phyloP scores from a whole-genome alignment of 2,329 filamentous ascomycete species.

The Hypoxylon sp. region DNA sequence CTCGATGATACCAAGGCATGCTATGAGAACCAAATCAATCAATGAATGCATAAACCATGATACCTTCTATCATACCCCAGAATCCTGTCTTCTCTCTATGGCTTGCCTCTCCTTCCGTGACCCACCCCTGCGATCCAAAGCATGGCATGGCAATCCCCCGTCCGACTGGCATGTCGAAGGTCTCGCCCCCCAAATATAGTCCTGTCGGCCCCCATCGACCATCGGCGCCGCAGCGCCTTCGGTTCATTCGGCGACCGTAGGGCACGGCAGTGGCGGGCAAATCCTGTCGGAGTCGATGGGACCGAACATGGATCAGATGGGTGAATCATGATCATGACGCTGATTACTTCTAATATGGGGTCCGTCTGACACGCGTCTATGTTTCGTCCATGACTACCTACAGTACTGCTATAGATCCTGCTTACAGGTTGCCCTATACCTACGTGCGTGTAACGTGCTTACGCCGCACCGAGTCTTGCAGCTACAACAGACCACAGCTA shows the following conservation, averaged over 20 bases:
- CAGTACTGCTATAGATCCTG: slow-evolving; percentile 18
- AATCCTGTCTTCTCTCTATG: slow-evolving; percentile 9
- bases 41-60: slow-evolving; percentile 43
- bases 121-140: slow-evolving; percentile 31
- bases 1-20: slow-evolving; percentile 45
- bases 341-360: slow-evolving; percentile 32
- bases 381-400: slow-evolving; percentile 26
- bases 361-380: slow-evolving; percentile 41
- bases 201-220: slow-evolving; percentile 39
- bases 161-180: slow-evolving; percentile 35
- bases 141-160: slow-evolving; percentile 29
- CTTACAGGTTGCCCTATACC: slow-evolving; percentile 31
- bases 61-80: slow-evolving; percentile 34
- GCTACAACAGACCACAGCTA: slow-evolving; percentile 9
- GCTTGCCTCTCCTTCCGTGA: slow-evolving; percentile 26
- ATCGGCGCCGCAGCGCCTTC: slow-evolving; percentile 36
- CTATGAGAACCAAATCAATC: slow-evolving; percentile 42
- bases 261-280: slow-evolving; percentile 25
- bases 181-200: slow-evolving; percentile 34
- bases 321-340: slow-evolving; percentile 35
- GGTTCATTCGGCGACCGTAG: slow-evolving; percentile 36
- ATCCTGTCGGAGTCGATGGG: slow-evolving; percentile 35
- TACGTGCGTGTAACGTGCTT: slow-evolving; percentile 37
- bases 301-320: slow-evolving; percentile 21
- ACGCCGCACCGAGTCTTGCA: slow-evolving; percentile 32